Evolutionary conservation across 2,329 filamentous ascomycete genomes (phyloP).

Genomic region (Alternaria consortialis): DNA sequence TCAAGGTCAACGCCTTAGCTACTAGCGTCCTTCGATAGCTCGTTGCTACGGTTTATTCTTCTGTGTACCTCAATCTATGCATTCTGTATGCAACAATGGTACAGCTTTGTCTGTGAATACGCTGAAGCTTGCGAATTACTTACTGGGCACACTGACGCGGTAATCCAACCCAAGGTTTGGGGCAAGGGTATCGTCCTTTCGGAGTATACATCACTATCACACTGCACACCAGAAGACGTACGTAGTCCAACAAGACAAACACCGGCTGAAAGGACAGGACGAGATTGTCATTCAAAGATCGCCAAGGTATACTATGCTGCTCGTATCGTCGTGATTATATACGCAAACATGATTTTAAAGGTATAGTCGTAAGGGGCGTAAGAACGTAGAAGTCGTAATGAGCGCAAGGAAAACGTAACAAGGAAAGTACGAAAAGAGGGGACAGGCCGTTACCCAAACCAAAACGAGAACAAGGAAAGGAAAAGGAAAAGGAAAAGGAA

Average conservation of each 20-base stretch:
- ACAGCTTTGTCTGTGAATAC: no score
- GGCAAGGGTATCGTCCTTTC: no score
- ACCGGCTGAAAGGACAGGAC: not conserved
- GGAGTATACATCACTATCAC: not conserved
- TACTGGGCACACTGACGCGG: no score
- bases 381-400: conserved; percentile 2
- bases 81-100: no score
- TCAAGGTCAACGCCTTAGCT: no score
- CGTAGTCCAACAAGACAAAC: no score
- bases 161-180: no score
- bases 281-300: conserved; percentile 1
- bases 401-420: not conserved
- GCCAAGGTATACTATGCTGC: conserved; percentile 1
- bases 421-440: conserved; percentile 6
- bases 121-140: no score
- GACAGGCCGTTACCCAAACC: not conserved
- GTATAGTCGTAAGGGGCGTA: conserved; percentile 2
- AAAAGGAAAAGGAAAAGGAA: not conserved
- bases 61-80: no score
- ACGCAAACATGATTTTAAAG: not conserved
- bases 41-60: no score
- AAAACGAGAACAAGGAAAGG: not conserved
- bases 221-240: not conserved
- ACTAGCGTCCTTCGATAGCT: no score
- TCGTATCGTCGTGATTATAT: conserved; percentile 6